Conservation (phyloP, 2,329 filamentous ascomycete genomes). For the Trichophyton rubrum region DNA sequence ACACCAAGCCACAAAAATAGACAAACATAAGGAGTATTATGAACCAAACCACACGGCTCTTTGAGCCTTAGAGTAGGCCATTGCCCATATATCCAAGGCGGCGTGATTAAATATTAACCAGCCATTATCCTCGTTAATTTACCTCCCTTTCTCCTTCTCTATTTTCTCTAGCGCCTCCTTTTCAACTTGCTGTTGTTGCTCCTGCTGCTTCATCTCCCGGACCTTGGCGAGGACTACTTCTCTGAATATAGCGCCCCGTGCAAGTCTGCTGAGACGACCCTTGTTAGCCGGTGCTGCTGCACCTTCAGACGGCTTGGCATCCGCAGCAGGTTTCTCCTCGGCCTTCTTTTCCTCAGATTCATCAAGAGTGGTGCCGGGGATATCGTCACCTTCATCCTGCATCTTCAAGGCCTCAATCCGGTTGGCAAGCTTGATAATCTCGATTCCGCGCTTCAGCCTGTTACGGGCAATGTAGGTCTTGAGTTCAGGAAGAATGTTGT, state of each 20-base stretch:
- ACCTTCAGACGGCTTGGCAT: conserved; percentile 13
- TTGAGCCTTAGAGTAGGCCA: neutral
- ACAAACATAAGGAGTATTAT: neutral
- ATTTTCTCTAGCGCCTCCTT: conserved; percentile 40
- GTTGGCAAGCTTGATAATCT: conserved; percentile 90
- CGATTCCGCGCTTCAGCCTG: conserved; percentile 82
- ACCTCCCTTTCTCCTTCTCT: conserved; percentile 11
- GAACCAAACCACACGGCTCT: neutral
- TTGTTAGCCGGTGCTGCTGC: conserved; percentile 16
- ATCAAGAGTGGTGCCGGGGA: conserved; percentile 36
- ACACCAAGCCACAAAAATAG: neutral
- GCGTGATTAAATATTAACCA: neutral
- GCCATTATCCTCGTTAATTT: neutral
- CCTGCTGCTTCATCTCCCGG: conserved; percentile 76
- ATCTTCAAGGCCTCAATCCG: conserved; percentile 90
- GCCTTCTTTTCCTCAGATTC: neutral
- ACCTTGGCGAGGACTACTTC: conserved; percentile 93
- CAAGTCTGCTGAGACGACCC: conserved; percentile 44
- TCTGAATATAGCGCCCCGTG: conserved; percentile 68
- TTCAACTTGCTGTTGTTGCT: conserved; percentile 58
- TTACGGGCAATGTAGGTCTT: conserved; percentile 85
- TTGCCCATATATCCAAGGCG: neutral
- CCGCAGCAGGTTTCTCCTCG: conserved; percentile 32
- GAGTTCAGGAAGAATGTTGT: conserved; percentile 96
- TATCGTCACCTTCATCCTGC: conserved; percentile 65